Evolutionary conservation across 2,329 filamentous ascomycete species (phyloP).

Genomic region (Stenocarpella maydis): DNA sequence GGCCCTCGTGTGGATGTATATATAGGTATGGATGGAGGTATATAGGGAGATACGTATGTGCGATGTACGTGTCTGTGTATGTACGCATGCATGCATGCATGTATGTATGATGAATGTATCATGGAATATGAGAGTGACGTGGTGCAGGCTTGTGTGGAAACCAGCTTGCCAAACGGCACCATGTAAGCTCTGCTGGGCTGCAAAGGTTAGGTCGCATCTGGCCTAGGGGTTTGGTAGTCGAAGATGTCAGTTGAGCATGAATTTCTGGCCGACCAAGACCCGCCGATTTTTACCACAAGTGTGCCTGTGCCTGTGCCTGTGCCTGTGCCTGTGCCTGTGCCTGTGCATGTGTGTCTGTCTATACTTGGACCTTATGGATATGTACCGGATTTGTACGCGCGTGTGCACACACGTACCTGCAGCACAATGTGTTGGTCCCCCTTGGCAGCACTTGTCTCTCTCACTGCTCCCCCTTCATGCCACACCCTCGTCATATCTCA

Average conservation of each 20-base stretch:
- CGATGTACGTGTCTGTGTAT: too few relatives aligned
- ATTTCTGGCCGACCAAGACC: constrained; percentile 9
- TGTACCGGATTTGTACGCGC: neutral
- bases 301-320: neutral
- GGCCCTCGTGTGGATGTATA: constrained; percentile 6
- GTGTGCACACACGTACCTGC: neutral
- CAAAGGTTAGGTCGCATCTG: neutral
- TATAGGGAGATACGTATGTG: too few relatives aligned
- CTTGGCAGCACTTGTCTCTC: neutral
- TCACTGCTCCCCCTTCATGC: neutral
- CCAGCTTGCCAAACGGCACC: neutral
- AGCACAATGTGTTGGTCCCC: neutral
- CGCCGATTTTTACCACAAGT: constrained; percentile 16
- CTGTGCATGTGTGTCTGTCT: neutral
- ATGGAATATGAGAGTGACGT: constrained; percentile 14
- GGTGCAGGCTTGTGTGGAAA: neutral
- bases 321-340: neutral
- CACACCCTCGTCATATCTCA: constrained; percentile 11
- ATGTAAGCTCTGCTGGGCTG: neutral
- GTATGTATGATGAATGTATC: constrained; percentile 8
- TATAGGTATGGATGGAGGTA: too few relatives aligned
- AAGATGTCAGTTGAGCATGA: constrained; percentile 6
- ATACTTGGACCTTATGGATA: neutral
- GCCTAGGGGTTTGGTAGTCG: neutral
- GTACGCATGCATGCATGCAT: neutral